Percentiles rank a stretch among this genome's conserved stretches.
phyloP scores from a whole-genome alignment of 441 rosid species.

The Corymbia citriodora region DNA sequence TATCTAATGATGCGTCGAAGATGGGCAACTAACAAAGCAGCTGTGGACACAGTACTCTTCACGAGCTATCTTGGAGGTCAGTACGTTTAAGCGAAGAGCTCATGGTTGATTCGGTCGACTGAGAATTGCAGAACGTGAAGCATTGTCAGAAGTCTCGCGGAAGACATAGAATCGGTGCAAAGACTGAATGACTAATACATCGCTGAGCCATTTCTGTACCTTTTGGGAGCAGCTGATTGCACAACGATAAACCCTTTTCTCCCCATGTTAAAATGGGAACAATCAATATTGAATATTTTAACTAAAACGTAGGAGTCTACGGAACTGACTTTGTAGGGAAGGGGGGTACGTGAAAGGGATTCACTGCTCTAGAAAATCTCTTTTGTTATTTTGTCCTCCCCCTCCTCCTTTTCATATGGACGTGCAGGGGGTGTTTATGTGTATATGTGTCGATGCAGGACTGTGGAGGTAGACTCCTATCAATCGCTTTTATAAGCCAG shows the following conservation, averaged over 20 bases:
- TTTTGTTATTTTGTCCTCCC: neutral
- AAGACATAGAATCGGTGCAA: neutral
- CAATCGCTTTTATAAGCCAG: neutral
- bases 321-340: neutral
- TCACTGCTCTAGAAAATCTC: neutral
- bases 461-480: neutral
- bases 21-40: neutral
- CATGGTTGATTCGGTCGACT: neutral
- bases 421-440: neutral
- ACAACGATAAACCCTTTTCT: neutral
- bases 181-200: neutral
- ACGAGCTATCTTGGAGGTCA: neutral
- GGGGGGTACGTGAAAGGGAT: neutral
- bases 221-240: neutral
- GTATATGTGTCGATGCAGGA: neutral
- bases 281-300: neutral
- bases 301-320: neutral
- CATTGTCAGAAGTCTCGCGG: neutral
- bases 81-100: neutral
- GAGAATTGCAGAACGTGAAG: neutral
- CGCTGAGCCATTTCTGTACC: neutral
- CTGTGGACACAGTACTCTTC: neutral
- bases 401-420: neutral
- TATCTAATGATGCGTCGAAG: neutral
- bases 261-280: neutral